Conservation (phyloP, 2,329 filamentous ascomycete species). For the Cytospora leucostoma region DNA sequence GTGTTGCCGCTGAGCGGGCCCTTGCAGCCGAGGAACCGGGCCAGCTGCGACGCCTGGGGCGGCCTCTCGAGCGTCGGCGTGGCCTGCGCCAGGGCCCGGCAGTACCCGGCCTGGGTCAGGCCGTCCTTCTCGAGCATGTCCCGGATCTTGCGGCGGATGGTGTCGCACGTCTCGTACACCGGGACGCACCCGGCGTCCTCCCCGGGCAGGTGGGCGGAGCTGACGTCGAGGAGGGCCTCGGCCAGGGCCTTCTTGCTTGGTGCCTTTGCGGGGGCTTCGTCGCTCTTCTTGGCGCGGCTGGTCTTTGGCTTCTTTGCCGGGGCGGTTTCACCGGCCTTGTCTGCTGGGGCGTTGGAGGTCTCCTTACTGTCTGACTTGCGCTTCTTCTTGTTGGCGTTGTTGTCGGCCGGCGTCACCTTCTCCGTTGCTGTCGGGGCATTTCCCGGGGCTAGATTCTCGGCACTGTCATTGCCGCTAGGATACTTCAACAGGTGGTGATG, state of each 20-base stretch:
- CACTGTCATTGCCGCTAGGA: not conserved
- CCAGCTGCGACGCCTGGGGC: constrained; percentile 43
- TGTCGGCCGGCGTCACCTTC: not conserved
- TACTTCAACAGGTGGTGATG: not conserved
- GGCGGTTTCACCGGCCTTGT: not conserved
- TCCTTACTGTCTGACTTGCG: not conserved
- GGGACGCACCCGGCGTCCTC: constrained; percentile 45
- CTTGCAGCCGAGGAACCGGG: constrained; percentile 51
- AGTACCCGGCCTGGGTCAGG: constrained; percentile 53
- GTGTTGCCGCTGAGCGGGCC: constrained; percentile 49
- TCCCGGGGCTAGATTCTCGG: not conserved
- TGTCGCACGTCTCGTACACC: constrained; percentile 60
- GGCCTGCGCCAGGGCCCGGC: constrained; percentile 44
- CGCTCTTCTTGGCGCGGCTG: not conserved
- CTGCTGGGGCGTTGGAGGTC: not conserved
- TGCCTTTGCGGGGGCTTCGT: not conserved
- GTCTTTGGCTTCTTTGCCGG: not conserved
- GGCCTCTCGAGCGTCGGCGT: constrained; percentile 40
- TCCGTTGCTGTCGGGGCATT: not conserved
- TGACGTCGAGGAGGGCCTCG: constrained; percentile 30
- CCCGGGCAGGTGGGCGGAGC: constrained; percentile 44
- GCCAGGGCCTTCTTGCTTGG: constrained; percentile 1
- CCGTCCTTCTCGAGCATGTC: constrained; percentile 48
- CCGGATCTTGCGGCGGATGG: constrained; percentile 57
- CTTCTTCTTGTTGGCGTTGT: not conserved